Evolutionary conservation across 768 basidiomycete species (phyloP), one percentile per base, ranked within the genome.

Genomic region (Pulveroboletus frians): DNA sequence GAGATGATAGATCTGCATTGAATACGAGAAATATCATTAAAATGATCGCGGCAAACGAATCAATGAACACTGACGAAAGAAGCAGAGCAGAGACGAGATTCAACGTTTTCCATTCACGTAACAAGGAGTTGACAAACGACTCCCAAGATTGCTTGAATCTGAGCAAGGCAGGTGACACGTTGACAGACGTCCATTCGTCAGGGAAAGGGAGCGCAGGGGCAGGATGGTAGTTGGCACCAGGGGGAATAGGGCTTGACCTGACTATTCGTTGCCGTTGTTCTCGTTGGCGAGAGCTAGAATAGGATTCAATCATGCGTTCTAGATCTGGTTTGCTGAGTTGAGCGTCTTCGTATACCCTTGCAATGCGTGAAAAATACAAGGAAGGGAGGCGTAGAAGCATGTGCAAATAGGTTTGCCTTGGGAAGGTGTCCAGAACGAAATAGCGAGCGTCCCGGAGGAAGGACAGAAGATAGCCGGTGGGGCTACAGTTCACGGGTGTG

Each of bases 281-380:
- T 20, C 41, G 51, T 31, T 59, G 49, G 10, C 31, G 9, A 11
- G 55, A 53, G 32, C 17, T 53, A 18, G 64, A 63, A 34, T 74
- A 68, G 0, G 66, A 68, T 50, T 44, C 60, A 51, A 50, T 67
- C 77, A 83, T 80, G 34, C 76, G 60, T 43, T 79, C 69, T 9
- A 91, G 77, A 59, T 91, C 88, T 9, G 82, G 85, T 52, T 75
- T 75, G 60, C 85, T 86, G 43, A 91, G 76, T 46, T 90, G 83
- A 2, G 88, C 87, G 49, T 88, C 85, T 56, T 84, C 78, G 54
- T 88, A 89, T 23, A 90, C 78, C 41, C 79, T 76, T 3, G 85
- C 78, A 20, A 91, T 88, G 3, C 88, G 81, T 3, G 83, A 78
- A 65, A 89, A 91, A 60, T 91, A 91, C 58, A 89, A 71, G 0